Conservation (phyloP, 2,329 filamentous ascomycete genomes). For the Calonectria naviculata region DNA sequence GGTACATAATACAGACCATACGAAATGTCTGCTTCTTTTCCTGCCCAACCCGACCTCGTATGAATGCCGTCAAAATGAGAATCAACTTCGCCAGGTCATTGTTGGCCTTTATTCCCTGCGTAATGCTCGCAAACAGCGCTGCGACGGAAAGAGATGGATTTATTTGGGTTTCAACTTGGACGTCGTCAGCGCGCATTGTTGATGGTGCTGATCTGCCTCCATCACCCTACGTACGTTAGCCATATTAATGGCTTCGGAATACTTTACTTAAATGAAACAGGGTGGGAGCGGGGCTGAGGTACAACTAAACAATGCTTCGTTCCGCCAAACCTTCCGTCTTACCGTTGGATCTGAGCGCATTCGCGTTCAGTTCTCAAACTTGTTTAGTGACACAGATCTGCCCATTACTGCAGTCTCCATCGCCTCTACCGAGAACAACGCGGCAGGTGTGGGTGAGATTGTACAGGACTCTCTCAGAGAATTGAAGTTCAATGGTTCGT, state of each 20-base stretch:
- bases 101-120: not conserved
- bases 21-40: too few species aligned
- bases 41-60: too few species aligned
- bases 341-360: not conserved
- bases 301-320: not conserved
- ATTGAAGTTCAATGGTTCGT: not conserved
- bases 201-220: not conserved
- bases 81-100: not conserved
- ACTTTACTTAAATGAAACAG: not conserved
- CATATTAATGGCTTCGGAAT: too few species aligned
- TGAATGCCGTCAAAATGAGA: not conserved
- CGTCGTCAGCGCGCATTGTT: not conserved
- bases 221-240: not conserved
- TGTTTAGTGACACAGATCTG: not conserved
- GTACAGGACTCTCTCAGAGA: not conserved
- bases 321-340: not conserved
- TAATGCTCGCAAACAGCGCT: not conserved
- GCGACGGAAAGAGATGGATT: not conserved
- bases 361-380: not conserved
- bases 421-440: not conserved
- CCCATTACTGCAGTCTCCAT: not conserved
- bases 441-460: not conserved
- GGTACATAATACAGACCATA: too few species aligned
- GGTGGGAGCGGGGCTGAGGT: not conserved
- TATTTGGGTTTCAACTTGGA: not conserved